Conservation (phyloP, 1,139 yeast species). For the Meyerozyma guilliermondii region DNA sequence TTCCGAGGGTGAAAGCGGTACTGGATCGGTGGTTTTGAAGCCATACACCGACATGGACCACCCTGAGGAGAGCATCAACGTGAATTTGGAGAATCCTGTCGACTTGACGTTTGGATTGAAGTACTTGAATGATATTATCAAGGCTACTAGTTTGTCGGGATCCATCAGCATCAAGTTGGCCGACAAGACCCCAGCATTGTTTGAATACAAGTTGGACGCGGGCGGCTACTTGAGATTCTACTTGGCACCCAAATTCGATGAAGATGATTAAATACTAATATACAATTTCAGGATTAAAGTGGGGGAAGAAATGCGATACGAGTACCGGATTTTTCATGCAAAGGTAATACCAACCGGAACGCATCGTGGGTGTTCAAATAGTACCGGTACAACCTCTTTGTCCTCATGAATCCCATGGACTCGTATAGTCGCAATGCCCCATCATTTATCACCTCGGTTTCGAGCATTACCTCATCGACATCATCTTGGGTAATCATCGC, state of each 20-base stretch:
- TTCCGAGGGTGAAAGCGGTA: slow-evolving; percentile 90
- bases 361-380: slow-evolving; percentile 94
- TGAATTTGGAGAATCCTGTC: slow-evolving; percentile 83
- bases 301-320: slow-evolving; percentile 30
- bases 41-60: slow-evolving; percentile 78
- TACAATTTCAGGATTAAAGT: not conserved
- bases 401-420: slow-evolving; percentile 77
- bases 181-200: slow-evolving; percentile 88
- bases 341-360: slow-evolving; percentile 58
- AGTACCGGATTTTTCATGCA: slow-evolving; percentile 23
- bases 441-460: slow-evolving; percentile 79
- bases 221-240: slow-evolving; percentile 94
- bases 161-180: slow-evolving; percentile 82
- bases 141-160: slow-evolving; percentile 76
- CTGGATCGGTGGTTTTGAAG: slow-evolving; percentile 82
- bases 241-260: slow-evolving; percentile 96
- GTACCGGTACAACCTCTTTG: slow-evolving; percentile 78
- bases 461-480: slow-evolving; percentile 86
- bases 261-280: slow-evolving; percentile 52
- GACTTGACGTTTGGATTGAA: slow-evolving; percentile 87
- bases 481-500: slow-evolving; percentile 53
- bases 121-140: slow-evolving; percentile 85
- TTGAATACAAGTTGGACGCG: slow-evolving; percentile 81
- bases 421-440: slow-evolving; percentile 81
- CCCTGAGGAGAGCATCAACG: slow-evolving; percentile 68